Percentiles rank a stretch among this genome's conserved stretches.
Evolutionary conservation across 768 basidiomycete genomes (phyloP).

Genomic region (Mrakia gelida): DNA sequence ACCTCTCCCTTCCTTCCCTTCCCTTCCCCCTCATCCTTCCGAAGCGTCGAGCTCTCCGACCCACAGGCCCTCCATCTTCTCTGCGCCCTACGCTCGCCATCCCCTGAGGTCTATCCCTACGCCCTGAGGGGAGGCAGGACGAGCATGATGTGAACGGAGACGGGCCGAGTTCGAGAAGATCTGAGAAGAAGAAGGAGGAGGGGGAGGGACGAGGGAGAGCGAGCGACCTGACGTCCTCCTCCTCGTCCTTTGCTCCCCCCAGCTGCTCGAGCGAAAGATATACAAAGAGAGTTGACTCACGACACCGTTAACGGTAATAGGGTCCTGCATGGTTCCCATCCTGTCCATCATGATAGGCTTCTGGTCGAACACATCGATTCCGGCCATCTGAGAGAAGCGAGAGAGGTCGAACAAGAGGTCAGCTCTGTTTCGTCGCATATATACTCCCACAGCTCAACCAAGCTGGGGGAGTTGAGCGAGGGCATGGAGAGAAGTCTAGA

Average conservation of each 20-base stretch:
- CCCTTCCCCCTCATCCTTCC: background rate
- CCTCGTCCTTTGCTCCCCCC: background rate
- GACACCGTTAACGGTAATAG: conserved; percentile 78
- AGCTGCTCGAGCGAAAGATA: too few relatives aligned
- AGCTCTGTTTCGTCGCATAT: background rate
- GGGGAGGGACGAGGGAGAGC: background rate
- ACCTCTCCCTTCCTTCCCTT: background rate
- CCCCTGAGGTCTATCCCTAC: too few relatives aligned
- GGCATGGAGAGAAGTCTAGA: background rate
- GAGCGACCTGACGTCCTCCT: conserved; percentile 1
- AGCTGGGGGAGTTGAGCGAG: background rate
- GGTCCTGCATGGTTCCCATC: conserved; percentile 80
- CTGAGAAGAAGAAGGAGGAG: conserved; percentile 1
- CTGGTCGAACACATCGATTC: conserved; percentile 83
- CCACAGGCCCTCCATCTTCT: background rate
- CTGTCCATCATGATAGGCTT: conserved; percentile 76
- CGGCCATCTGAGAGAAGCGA: conserved; percentile 53
- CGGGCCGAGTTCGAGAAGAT: conserved; percentile 11
- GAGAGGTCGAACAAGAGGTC: background rate
- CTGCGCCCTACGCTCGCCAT: background rate
- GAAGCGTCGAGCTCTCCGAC: background rate
- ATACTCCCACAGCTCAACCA: background rate
- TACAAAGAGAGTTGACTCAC: conserved; percentile 52
- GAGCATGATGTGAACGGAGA: too few relatives aligned
- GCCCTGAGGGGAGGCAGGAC: too few relatives aligned